Evolutionary conservation across 176 grass and related monocot species (phyloP).

Genomic region (Bothriochloa decipiens): DNA sequence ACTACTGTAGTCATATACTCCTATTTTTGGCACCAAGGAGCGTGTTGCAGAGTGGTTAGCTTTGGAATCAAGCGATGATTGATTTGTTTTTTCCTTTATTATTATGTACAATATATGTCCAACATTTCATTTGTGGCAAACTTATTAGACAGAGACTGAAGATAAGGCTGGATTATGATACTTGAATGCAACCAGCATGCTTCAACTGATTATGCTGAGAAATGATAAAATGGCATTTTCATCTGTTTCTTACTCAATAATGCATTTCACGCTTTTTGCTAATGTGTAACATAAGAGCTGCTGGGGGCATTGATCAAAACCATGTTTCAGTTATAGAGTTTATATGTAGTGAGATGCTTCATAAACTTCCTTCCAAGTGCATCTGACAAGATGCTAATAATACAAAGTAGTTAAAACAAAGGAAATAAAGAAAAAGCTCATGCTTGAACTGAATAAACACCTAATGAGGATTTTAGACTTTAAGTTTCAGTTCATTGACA

Average conservation of each 20-base stretch:
- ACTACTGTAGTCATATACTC: neutral
- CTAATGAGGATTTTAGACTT: too few species aligned
- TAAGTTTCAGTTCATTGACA: too few species aligned
- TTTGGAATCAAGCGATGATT: conserved; percentile 25
- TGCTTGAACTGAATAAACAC: too few species aligned
- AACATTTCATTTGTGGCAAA: neutral
- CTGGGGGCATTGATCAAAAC: neutral
- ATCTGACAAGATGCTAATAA: conserved; percentile 32
- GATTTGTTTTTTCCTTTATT: neutral
- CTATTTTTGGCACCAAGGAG: too few species aligned
- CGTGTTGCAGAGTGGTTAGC: too few species aligned
- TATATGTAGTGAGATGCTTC: neutral
- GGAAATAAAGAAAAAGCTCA: conserved; percentile 17
- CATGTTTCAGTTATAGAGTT: neutral
- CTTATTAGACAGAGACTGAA: neutral
- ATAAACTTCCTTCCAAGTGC: conserved; percentile 16
- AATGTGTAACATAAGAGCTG: neutral
- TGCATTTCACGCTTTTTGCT: neutral
- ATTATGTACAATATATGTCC: neutral
- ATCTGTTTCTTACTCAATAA: too few species aligned
- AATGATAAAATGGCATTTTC: neutral
- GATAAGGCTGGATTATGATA: neutral
- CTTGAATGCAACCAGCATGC: neutral
- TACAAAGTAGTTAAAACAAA: conserved; percentile 30
- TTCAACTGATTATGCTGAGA: conserved; percentile 1